Evolutionary conservation across 1,139 yeast species (phyloP).

Genomic region (Hyphopichia pseudoburtonii): DNA sequence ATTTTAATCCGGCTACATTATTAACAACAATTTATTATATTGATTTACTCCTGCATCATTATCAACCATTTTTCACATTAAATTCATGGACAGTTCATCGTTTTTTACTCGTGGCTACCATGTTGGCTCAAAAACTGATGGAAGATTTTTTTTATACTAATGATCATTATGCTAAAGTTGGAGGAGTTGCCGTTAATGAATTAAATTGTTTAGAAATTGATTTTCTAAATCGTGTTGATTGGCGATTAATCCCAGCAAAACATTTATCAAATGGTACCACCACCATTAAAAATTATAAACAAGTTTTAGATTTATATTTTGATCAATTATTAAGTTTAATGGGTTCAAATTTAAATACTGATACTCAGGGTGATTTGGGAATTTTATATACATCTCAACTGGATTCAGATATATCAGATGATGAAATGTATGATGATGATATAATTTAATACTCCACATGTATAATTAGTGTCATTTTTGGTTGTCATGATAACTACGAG

Average conservation of each 20-base stretch:
- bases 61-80: conserved; percentile 72
- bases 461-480: no score
- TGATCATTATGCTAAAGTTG: conserved; percentile 92
- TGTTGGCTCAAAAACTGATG: conserved; percentile 86
- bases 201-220: conserved; percentile 86
- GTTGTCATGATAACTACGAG: no score
- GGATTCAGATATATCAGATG: no score
- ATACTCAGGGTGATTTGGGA: no score
- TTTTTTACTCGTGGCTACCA: conserved; percentile 84
- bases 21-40: conserved; percentile 83
- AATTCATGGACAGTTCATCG: conserved; percentile 94
- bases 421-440: no score
- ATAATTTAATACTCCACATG: no score
- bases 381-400: no score
- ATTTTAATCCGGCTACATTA: conserved; percentile 78
- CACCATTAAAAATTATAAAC: conserved; percentile 36
- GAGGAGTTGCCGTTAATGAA: conserved; percentile 87
- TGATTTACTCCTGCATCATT: conserved; percentile 77
- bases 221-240: conserved; percentile 76
- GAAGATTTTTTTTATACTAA: conserved; percentile 95
- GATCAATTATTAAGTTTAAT: conserved; percentile 60
- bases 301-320: conserved; percentile 60
- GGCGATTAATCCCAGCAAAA: conserved; percentile 51
- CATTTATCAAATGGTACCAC: conserved; percentile 26
- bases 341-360: conserved; percentile 34